Evolutionary conservation across 75 land plant species (phyloP).

Genomic region (Cunninghamia lanceolata): DNA sequence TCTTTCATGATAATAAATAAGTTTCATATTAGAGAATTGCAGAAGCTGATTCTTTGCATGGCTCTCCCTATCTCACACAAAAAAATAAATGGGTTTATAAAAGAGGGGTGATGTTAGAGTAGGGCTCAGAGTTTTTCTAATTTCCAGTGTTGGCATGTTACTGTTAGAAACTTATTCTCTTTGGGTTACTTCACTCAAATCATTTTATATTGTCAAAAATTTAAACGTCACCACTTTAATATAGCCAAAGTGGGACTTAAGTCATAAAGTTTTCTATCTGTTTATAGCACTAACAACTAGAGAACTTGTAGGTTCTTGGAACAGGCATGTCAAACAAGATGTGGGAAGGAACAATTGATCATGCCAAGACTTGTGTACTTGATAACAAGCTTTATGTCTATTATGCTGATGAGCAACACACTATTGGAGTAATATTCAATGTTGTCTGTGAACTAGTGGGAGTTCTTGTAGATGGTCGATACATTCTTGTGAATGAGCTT

Average conservation of each 20-base stretch:
- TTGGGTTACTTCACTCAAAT: neutral
- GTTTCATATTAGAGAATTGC: neutral
- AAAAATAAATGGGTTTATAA: neutral
- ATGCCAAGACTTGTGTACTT: slow-evolving; percentile 57
- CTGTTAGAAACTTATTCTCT: neutral
- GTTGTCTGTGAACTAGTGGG: slow-evolving; percentile 43
- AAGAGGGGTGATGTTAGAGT: neutral
- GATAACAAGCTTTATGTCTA: slow-evolving; percentile 27
- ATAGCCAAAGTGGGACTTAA: neutral
- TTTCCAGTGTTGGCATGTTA: neutral
- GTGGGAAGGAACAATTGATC: slow-evolving; percentile 72
- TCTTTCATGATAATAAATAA: neutral
- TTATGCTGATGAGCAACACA: slow-evolving; percentile 31
- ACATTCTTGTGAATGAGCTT: slow-evolving; percentile 37
- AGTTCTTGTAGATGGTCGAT: slow-evolving; percentile 36
- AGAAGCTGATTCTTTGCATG: neutral
- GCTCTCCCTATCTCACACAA: neutral
- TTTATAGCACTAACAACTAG: slow-evolving; percentile 5
- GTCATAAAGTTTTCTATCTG: neutral
- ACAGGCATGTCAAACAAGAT: slow-evolving; percentile 72
- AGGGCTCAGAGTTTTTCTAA: neutral
- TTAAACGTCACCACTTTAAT: neutral
- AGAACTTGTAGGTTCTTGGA: slow-evolving; percentile 52
- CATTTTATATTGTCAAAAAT: neutral
- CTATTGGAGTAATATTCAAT: slow-evolving; percentile 53